phyloP scores from a whole-genome alignment of 164 flowering plant species.

The Hamamelis virginiana region DNA sequence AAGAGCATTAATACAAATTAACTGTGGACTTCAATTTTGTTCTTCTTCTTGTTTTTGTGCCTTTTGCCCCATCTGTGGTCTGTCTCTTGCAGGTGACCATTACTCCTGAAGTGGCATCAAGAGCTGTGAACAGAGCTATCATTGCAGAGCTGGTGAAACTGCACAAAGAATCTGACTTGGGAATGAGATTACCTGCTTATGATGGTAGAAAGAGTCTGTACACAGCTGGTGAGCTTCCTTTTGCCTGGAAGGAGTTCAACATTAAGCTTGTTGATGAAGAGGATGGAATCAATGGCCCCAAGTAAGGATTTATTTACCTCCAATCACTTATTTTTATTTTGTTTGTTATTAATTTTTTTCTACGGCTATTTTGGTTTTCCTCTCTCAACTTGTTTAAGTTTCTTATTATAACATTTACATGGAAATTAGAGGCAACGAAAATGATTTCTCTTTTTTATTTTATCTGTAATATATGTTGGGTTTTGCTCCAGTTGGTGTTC shows the following conservation, averaged over 20 bases:
- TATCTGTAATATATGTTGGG: not conserved
- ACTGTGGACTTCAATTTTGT: constrained; percentile 22
- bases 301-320: constrained; percentile 37
- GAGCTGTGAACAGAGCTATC: constrained; percentile 65
- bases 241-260: constrained; percentile 68
- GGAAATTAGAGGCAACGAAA: too few species aligned
- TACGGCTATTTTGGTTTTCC: not conserved
- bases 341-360: not conserved
- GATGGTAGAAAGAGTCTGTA: constrained; percentile 92
- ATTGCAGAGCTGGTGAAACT: constrained; percentile 77
- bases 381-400: not conserved
- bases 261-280: constrained; percentile 73
- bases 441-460: not conserved
- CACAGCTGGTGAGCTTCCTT: constrained; percentile 96
- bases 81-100: constrained; percentile 69
- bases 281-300: constrained; percentile 66
- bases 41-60: constrained; percentile 28
- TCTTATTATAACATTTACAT: not conserved
- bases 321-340: not conserved
- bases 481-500: not conserved
- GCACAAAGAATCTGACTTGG: constrained; percentile 78
- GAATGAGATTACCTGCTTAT: constrained; percentile 87
- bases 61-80: constrained; percentile 12
- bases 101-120: constrained; percentile 83
- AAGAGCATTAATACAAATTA: constrained; percentile 12